Conservation (phyloP, 2,329 filamentous ascomycete genomes). For the Daldinia sp. region DNA sequence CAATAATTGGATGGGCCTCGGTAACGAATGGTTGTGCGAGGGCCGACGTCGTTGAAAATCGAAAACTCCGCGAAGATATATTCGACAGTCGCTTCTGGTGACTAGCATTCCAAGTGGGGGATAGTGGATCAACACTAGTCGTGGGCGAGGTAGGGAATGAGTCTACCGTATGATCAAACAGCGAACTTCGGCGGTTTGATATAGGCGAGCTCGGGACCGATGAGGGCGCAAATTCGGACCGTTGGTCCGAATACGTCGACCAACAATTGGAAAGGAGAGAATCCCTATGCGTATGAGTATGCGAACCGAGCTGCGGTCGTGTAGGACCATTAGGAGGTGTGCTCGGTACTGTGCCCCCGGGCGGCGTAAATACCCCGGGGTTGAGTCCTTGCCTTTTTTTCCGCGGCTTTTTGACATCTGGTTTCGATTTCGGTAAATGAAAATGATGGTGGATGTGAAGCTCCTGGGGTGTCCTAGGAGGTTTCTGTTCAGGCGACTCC, state of each 20-base stretch:
- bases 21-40: constrained; percentile 36
- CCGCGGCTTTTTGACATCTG: constrained; percentile 69
- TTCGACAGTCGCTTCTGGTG: constrained; percentile 67
- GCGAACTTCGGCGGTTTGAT: constrained; percentile 74
- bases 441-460: constrained; percentile 96
- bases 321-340: constrained; percentile 53
- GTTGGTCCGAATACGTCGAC: constrained; percentile 68
- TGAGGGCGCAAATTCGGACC: constrained; percentile 71
- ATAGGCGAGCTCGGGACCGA: constrained; percentile 84
- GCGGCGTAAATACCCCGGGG: constrained; percentile 68
- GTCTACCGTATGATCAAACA: constrained; percentile 80
- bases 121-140: constrained; percentile 75
- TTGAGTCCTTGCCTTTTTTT: constrained; percentile 75
- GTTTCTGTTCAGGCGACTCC: constrained; percentile 45
- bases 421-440: constrained; percentile 69
- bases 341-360: constrained; percentile 51
- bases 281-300: constrained; percentile 55
- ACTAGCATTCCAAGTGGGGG: constrained; percentile 61
- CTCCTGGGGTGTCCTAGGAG: constrained; percentile 69
- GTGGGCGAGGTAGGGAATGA: constrained; percentile 82
- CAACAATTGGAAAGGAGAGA: constrained; percentile 65
- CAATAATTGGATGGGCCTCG: constrained; percentile 43
- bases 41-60: constrained; percentile 42
- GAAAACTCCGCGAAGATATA: constrained; percentile 61
- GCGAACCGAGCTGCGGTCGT: constrained; percentile 52